phyloP scores from a whole-genome alignment of 148 eudicot genomes.

The Spergularia bocconei region DNA sequence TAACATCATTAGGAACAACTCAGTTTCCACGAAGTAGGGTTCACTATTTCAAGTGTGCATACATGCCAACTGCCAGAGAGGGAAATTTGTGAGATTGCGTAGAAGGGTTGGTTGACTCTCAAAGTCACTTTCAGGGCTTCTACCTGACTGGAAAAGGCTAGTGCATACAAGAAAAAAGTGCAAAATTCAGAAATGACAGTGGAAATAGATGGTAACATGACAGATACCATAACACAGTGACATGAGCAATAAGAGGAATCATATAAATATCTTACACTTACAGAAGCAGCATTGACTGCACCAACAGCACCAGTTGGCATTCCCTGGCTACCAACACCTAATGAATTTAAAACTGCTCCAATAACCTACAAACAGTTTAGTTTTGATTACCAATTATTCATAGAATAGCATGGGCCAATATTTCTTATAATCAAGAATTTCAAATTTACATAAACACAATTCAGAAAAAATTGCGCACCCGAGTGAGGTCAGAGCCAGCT shows the following conservation, averaged over 20 bases:
- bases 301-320: constrained; percentile 35
- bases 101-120: background rate
- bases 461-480: constrained; percentile 46
- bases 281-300: constrained; percentile 29
- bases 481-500: constrained; percentile 58
- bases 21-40: background rate
- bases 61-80: background rate
- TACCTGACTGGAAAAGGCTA: background rate
- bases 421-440: background rate
- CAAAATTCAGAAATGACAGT: background rate
- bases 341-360: constrained; percentile 84
- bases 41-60: constrained; percentile 1
- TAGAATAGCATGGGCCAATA: background rate
- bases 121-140: background rate
- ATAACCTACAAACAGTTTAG: constrained; percentile 49
- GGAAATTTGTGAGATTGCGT: background rate
- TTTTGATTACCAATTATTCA: constrained; percentile 3
- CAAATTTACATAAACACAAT: background rate
- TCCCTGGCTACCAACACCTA: constrained; percentile 63
- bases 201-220: background rate
- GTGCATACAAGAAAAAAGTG: background rate
- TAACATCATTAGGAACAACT: background rate
- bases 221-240: constrained; percentile 5
- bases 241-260: constrained; percentile 29
- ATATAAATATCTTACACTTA: constrained; percentile 32